Base-by-base conservation (phyloP, 345 rosid genomes). In the Arabis alpina region DNA sequence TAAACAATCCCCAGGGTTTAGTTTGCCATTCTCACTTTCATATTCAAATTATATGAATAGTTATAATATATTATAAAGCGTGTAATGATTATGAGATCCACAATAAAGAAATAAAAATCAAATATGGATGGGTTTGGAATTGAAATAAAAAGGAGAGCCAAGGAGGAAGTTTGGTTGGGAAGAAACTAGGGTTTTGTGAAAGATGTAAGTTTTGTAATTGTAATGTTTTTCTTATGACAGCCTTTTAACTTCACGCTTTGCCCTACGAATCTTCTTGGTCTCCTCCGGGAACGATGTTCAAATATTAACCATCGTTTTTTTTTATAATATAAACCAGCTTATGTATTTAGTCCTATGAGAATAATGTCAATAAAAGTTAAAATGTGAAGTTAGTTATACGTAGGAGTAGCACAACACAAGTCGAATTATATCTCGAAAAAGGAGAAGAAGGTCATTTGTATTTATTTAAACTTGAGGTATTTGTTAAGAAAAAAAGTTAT, bases 161-260 rank as follows among this genome's bases (percentile, higher is more conserved):
- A 61, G 42, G 39, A 61, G 74, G 79, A 61, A 75, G 78, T 62
- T 75, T 75, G 70, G 79, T 75, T 54, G 79, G 74, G 74, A 61
- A 49, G 79, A 69, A 60, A 63, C 70, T 68, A 75, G 74, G 79
- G 64, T 62, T 69, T 75, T 75, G 79, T 75, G 75, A 75, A 75
- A 69, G 75, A 75, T 55, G 65, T 48, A 53, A 61, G 64, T 59
- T 54, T 74, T 61, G 58, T 61, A 68, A 54, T 61, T 68, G 64
- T 54, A 54, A 62, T 75, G 75, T 69, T 48, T 76, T 68, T 47
- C 47, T 62, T 53, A 44, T n/a, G 64, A 68, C 74, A 75, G 75
- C 79, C 66, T 75, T 75, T 75, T 75, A 9, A 68, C 66, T 75
- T 63, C 75, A 75, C 79, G 79, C 79, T 75, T 69, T 69, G 71